These are phyloP conservation scores for Wickerhamiella brachini DNA, from an alignment of 805 yeast genomes.

Conservation along the genomic window DNA sequence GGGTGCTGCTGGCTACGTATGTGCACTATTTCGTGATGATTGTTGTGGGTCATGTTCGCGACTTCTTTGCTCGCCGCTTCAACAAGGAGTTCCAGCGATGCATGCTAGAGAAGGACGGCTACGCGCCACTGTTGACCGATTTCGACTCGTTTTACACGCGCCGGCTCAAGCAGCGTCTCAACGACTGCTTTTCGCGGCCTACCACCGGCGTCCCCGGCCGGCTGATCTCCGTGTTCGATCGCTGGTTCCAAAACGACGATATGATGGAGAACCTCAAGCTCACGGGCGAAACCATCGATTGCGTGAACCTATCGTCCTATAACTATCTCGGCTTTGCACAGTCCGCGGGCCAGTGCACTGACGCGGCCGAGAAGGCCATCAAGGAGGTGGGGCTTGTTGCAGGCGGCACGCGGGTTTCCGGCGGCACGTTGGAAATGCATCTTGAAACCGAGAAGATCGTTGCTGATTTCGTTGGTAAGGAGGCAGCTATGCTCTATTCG, in stretches of 20 bases:
- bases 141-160: slow-evolving; percentile 90
- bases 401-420: slow-evolving; percentile 59
- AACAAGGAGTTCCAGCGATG: slow-evolving; percentile 51
- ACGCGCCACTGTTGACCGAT: slow-evolving; percentile 91
- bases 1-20: slow-evolving; percentile 67
- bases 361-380: slow-evolving; percentile 48
- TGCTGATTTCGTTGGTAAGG: slow-evolving; percentile 83
- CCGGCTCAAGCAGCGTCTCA: slow-evolving; percentile 77
- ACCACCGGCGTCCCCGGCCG: slow-evolving; percentile 98
- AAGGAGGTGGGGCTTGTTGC: slow-evolving; percentile 62
- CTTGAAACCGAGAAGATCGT: slow-evolving; percentile 56
- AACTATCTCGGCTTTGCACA: slow-evolving; percentile 96
- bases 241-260: slow-evolving; percentile 42
- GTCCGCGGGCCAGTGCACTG: slow-evolving; percentile 83
- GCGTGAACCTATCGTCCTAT: slow-evolving; percentile 78
- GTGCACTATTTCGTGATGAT: slow-evolving; percentile 72
- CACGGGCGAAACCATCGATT: slow-evolving; percentile 61
- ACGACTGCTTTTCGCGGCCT: slow-evolving; percentile 91
- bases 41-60: slow-evolving; percentile 80
- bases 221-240: slow-evolving; percentile 64
- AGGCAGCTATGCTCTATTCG: slow-evolving; percentile 70
- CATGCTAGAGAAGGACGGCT: slow-evolving; percentile 67
- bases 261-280: slow-evolving; percentile 52
- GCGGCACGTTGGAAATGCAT: slow-evolving; percentile 71
- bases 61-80: slow-evolving; percentile 69